phyloP scores from a whole-genome alignment of 805 yeast genomes.

The Suhomyces tanzawaensis region DNA sequence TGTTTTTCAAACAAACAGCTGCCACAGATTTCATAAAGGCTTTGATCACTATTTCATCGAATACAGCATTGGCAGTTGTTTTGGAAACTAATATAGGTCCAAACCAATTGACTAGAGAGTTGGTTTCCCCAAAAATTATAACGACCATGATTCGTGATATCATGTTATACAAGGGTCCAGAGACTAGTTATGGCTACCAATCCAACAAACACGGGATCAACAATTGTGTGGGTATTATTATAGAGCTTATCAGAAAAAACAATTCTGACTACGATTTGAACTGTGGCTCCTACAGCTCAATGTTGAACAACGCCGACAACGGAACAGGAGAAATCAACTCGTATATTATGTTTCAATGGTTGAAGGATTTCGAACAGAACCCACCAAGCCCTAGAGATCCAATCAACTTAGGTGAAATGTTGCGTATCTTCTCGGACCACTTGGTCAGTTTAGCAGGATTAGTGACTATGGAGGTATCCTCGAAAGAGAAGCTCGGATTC shows the following conservation, averaged over 20 bases:
- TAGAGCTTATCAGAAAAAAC: slow-evolving; percentile 91
- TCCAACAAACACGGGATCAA: slow-evolving; percentile 83
- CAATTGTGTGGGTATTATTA: slow-evolving; percentile 91
- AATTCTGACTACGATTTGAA: slow-evolving; percentile 92
- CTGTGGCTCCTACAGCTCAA: slow-evolving; percentile 76
- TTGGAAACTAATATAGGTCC: slow-evolving; percentile 95
- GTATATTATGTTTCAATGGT: slow-evolving; percentile 43
- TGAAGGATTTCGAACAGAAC: slow-evolving; percentile 64
- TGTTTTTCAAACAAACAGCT: slow-evolving; percentile 70
- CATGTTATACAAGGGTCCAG: slow-evolving; percentile 42
- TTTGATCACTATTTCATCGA: slow-evolving; percentile 88
- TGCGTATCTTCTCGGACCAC: slow-evolving; percentile 70
- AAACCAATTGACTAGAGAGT: slow-evolving; percentile 85
- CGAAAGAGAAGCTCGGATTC: slow-evolving; percentile 67
- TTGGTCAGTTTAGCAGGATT: slow-evolving; percentile 68
- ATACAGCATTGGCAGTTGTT: slow-evolving; percentile 64
- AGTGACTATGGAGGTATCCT: slow-evolving; percentile 6
- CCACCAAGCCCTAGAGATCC: slow-evolving; percentile 95
- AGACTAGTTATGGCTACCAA: neutral
- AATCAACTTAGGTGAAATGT: slow-evolving; percentile 83
- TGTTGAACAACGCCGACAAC: slow-evolving; percentile 32
- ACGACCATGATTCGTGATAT: slow-evolving; percentile 69
- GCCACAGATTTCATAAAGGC: slow-evolving; percentile 96
- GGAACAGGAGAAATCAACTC: slow-evolving; percentile 40
- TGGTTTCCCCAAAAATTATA: slow-evolving; percentile 74